phyloP scores from a whole-genome alignment of 768 basidiomycete genomes.

The Daedalea quercina region DNA sequence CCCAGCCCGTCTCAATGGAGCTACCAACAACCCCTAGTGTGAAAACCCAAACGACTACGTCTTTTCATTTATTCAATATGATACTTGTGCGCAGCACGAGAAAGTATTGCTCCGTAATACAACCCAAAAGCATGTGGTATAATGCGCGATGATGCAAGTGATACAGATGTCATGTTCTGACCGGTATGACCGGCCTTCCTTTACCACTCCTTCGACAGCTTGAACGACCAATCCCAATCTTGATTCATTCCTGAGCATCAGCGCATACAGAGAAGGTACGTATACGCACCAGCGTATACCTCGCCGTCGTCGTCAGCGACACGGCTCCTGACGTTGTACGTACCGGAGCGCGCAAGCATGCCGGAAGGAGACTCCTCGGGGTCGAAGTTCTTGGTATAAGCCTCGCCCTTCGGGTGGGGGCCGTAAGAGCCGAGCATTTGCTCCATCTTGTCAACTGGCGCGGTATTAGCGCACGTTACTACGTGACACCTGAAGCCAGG shows the following conservation, averaged over 20 bases:
- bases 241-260: neutral
- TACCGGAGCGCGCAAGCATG: slow-evolving; percentile 74
- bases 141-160: neutral
- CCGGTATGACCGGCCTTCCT: slow-evolving; percentile 2
- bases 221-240: slow-evolving; percentile 91
- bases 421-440: slow-evolving; percentile 95
- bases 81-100: neutral
- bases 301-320: slow-evolving; percentile 85
- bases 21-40: neutral
- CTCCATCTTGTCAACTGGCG: slow-evolving; percentile 82
- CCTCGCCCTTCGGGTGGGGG: slow-evolving; percentile 52
- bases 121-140: neutral
- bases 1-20: too few species aligned
- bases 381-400: slow-evolving; percentile 74
- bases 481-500: slow-evolving; percentile 3
- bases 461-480: neutral
- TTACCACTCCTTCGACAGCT: slow-evolving; percentile 89
- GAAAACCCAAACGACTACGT: neutral
- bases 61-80: neutral
- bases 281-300: slow-evolving; percentile 64
- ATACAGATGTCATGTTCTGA: neutral
- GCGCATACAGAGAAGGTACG: neutral
- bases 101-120: neutral
- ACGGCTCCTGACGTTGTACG: slow-evolving; percentile 72
- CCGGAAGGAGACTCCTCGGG: slow-evolving; percentile 66